Base-by-base conservation (phyloP, 257 asterid genomes). In the Pogostemon cablin region DNA sequence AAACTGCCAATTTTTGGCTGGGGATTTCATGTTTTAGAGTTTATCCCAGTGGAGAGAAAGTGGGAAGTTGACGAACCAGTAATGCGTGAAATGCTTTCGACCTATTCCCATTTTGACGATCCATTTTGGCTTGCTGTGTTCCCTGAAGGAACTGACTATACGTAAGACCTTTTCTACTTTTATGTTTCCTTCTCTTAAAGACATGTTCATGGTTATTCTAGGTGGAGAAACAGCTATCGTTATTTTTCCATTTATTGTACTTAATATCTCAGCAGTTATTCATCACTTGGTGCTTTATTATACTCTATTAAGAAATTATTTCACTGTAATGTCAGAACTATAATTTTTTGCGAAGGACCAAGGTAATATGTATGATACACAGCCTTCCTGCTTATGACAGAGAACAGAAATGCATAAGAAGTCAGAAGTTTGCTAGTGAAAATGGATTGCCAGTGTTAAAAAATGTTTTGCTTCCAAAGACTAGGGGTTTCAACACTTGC, bases 141-240 rank as follows among this genome's bases (percentile, higher is more conserved):
- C 80, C 97, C 98, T 1, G 98, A 93, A 82, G 98, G 98, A 77
- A 90, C 98, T 25, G 97, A 93, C 74, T 93, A 86, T 79, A 86
- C 87, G 98, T 93, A 90, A 69, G 0, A 7, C 74, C 85, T 68
- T 66, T 40, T 61, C 42, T 42, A 70, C 78, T 68, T 25, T 76
- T 49, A 40, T 66, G 53, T 71, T 62, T 67, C 42, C 50, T 69
- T 35, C 56, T 39, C 53, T 35, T 74, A 38, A 11, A 56, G 65
- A 39, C 32, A 56, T 37, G 10, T 5, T 54, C 10, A 67, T 35
- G 4, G 9, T 76, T 54, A 49, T 6, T 15, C 12, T 67, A 44
- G 3, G 35, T 49, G 17, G 69, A 35, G 49, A n/a, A 49, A 4
- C 64, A 40, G 66, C n/a, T 42, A 7, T 69, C 11, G 11, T 62